Conservation (phyloP, 768 basidiomycete genomes). For the Cystobasidium onofrii region DNA sequence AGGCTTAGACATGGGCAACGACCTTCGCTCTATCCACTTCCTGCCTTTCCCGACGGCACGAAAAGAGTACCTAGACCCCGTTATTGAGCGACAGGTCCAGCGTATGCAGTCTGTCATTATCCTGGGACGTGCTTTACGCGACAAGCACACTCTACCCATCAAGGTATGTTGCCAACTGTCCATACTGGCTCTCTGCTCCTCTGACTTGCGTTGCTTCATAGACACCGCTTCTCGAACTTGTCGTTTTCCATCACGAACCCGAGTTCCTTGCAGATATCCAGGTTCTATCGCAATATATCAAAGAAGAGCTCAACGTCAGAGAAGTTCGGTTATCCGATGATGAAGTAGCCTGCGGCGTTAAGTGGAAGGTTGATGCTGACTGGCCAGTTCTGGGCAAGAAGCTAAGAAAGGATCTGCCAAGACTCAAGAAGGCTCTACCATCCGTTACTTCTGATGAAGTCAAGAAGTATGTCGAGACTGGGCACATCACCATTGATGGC, state of each 20-base stretch:
- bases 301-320: slow-evolving; percentile 90
- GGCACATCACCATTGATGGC: slow-evolving; percentile 75
- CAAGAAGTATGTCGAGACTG: slow-evolving; percentile 64
- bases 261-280: slow-evolving; percentile 77
- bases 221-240: slow-evolving; percentile 84
- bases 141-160: slow-evolving; percentile 72
- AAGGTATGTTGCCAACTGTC: slow-evolving; percentile 55
- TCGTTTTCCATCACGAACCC: slow-evolving; percentile 82
- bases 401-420: slow-evolving; percentile 78
- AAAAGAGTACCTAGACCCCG: slow-evolving; percentile 85
- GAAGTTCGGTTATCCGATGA: slow-evolving; percentile 81
- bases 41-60: slow-evolving; percentile 85
- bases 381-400: slow-evolving; percentile 91
- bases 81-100: slow-evolving; percentile 86
- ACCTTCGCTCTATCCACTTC: slow-evolving; percentile 91
- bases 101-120: slow-evolving; percentile 95
- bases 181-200: not conserved
- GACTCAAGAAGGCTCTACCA: slow-evolving; percentile 81
- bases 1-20: slow-evolving; percentile 51
- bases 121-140: slow-evolving; percentile 75
- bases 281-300: slow-evolving; percentile 75
- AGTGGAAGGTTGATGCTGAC: slow-evolving; percentile 85
- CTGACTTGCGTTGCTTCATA: slow-evolving; percentile 43
- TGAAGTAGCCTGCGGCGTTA: slow-evolving; percentile 73
- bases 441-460: slow-evolving; percentile 70